phyloP scores from a whole-genome alignment of 2,329 filamentous ascomycete genomes.

The Cylindrodendrum hubeiense region DNA sequence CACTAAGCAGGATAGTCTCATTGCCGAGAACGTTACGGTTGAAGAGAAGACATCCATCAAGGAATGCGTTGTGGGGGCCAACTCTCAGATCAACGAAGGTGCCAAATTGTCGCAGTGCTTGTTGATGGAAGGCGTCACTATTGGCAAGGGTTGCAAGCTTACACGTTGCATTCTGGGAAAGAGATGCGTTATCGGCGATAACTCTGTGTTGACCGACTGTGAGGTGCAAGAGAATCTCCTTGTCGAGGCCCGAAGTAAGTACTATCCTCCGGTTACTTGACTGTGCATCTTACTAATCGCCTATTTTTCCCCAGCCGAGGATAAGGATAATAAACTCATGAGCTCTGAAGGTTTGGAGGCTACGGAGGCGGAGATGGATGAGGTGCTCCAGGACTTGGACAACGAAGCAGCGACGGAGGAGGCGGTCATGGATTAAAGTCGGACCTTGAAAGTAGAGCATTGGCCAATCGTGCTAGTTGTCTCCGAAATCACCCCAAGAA shows the following conservation, averaged over 20 bases:
- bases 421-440: slow-evolving; percentile 40
- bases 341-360: slow-evolving; percentile 75
- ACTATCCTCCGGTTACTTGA: slow-evolving; percentile 3
- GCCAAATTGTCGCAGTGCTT: slow-evolving; percentile 89
- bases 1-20: slow-evolving; percentile 82
- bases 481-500: slow-evolving; percentile 1
- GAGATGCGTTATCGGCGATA: slow-evolving; percentile 85
- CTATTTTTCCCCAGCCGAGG: slow-evolving; percentile 64
- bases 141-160: slow-evolving; percentile 87
- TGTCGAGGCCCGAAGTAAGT: slow-evolving; percentile 81
- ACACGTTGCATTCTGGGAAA: slow-evolving; percentile 90
- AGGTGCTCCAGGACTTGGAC: slow-evolving; percentile 60
- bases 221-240: slow-evolving; percentile 93
- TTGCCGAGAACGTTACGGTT: slow-evolving; percentile 90
- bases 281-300: slow-evolving; percentile 24
- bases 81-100: slow-evolving; percentile 88
- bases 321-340: slow-evolving; percentile 77
- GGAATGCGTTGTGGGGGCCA: slow-evolving; percentile 88
- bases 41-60: slow-evolving; percentile 94
- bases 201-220: slow-evolving; percentile 84
- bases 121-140: slow-evolving; percentile 90
- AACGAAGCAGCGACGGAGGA: slow-evolving; percentile 47
- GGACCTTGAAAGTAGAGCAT: not conserved
- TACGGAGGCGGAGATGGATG: slow-evolving; percentile 71
- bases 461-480: slow-evolving; percentile 1